Evolutionary conservation across 1,284 basidiomycete genomes (phyloP).

Genomic region (Termitomyces sp.): DNA sequence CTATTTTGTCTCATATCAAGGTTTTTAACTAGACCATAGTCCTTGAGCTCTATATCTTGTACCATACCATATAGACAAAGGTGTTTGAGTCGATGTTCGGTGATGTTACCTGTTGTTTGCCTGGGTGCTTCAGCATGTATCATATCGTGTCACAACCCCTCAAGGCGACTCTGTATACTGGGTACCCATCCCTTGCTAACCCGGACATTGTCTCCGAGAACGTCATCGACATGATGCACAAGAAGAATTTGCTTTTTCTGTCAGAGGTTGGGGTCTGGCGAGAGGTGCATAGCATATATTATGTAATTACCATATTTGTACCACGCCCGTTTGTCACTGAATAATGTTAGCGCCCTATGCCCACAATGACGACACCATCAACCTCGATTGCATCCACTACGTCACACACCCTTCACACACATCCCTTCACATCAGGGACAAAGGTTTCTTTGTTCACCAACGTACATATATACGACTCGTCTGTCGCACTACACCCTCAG

Average conservation of each 20-base stretch:
- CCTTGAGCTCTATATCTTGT: slow-evolving; percentile 99
- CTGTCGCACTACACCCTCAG: no score
- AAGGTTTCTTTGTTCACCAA: no score
- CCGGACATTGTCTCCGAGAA: slow-evolving; percentile 98
- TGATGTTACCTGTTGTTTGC: slow-evolving; percentile 98
- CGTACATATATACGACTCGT: no score
- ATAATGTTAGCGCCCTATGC: no score
- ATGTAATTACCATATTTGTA: no score
- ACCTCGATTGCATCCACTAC: no score
- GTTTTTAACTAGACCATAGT: slow-evolving; percentile 44
- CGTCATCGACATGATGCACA: slow-evolving; percentile 96
- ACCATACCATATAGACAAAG: slow-evolving; percentile 98
- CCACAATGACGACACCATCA: no score
- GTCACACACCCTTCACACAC: no score
- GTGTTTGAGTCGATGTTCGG: slow-evolving; percentile 99
- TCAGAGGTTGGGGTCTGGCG: no score
- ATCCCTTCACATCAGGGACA: no score
- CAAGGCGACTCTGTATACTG: slow-evolving; percentile 92
- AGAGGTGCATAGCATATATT: no score
- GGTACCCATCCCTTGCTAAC: slow-evolving; percentile 97
- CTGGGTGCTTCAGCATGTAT: slow-evolving; percentile 99
- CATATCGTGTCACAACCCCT: slow-evolving; percentile 95
- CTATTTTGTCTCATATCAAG: slow-evolving; percentile 9
- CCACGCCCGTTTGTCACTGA: no score
- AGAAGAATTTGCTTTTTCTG: slow-evolving; percentile 97